Base-by-base conservation (phyloP, 352 stramenopile species). In the Pythium monospermum region DNA sequence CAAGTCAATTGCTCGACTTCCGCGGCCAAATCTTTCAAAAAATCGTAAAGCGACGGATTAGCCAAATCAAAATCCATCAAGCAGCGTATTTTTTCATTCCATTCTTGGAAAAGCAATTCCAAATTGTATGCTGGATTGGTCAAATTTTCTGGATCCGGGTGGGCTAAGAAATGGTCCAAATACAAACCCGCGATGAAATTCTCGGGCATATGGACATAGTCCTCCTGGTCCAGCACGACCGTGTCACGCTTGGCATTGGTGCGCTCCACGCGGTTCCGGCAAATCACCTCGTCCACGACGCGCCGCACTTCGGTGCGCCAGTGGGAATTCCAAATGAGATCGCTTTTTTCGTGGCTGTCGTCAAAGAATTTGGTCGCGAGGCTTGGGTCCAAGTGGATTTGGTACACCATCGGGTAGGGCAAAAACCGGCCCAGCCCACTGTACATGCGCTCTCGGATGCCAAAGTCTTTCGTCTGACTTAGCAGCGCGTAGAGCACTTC, bases 321-420 rank as follows among this genome's bases (percentile, higher is more conserved):
- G 43, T 86, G 70, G 13, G 78, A 88, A 54, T 92, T 88, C 81
- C 81, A 92, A 35, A 92, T 84, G 33, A 92, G 65, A 22, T 92
- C 81, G 21, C 76, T 87, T 47, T 90, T 92, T 8, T 90, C 76
- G 46, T 90, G 78, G 47, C 88, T 85, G 57, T 89, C 81, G 26
- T 92, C 81, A 28, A 92, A 92, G 49, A 90, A 90, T 38, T 83
- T 66, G 6, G 66, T 61, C 12, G 81, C 74, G 30, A 83, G 79
- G 53, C 62, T 86, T 7, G 79, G 80, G 51, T 92, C 78, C 36
- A 90, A 46, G 40, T 92, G 78, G 46, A 92, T 83, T 65, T 90
- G 78, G 45, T 90, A 92, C 22, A 92, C 78, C 39, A 92, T 69
- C 4, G 81, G 78, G 33, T 92, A 90, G 19, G 81, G 81, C 39